Evolutionary conservation across 2,329 filamentous ascomycete genomes (phyloP).

Genomic region (Stemphylium lycopersici): DNA sequence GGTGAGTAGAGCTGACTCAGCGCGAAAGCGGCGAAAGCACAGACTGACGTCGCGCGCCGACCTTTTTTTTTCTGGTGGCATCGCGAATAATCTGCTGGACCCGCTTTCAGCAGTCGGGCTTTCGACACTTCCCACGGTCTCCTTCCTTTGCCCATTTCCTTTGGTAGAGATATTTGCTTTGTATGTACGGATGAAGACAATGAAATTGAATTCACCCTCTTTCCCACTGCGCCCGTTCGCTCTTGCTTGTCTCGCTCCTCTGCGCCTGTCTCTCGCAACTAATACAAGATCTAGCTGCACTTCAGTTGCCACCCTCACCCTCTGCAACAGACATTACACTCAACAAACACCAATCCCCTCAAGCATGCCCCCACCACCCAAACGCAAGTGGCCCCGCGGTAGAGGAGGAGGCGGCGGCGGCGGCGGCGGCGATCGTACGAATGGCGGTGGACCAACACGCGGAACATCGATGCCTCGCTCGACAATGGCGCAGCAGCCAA

Average conservation of each 20-base stretch:
- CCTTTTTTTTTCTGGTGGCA: conserved; percentile 11
- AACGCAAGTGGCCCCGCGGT: conserved; percentile 34
- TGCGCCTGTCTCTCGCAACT: conserved; percentile 28
- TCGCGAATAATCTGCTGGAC: conserved; percentile 1
- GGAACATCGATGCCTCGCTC: conserved; percentile 18
- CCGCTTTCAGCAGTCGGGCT: not conserved
- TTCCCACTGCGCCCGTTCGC: conserved; percentile 25
- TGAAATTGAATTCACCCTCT: conserved; percentile 33
- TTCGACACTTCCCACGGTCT: conserved; percentile 7
- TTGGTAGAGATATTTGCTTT: conserved; percentile 14
- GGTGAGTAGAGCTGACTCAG: conserved; percentile 5
- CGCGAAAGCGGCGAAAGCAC: conserved; percentile 3
- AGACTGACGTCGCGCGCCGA: conserved; percentile 12
- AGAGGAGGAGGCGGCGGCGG: conserved; percentile 19
- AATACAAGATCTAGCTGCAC: conserved; percentile 22
- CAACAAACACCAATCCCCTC: conserved; percentile 3
- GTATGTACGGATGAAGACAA: conserved; percentile 35
- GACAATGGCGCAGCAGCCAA: conserved; percentile 29
- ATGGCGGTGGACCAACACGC: conserved; percentile 8
- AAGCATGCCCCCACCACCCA: conserved; percentile 31
- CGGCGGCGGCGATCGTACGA: conserved; percentile 13
- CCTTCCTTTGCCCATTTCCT: conserved; percentile 10
- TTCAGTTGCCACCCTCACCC: conserved; percentile 17
- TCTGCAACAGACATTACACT: conserved; percentile 19
- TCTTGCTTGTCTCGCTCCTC: conserved; percentile 20